Percentiles rank a stretch among this genome's conserved stretches.
phyloP scores from a whole-genome alignment of 1,284 basidiomycete species.

The Volvariella surrecta region DNA sequence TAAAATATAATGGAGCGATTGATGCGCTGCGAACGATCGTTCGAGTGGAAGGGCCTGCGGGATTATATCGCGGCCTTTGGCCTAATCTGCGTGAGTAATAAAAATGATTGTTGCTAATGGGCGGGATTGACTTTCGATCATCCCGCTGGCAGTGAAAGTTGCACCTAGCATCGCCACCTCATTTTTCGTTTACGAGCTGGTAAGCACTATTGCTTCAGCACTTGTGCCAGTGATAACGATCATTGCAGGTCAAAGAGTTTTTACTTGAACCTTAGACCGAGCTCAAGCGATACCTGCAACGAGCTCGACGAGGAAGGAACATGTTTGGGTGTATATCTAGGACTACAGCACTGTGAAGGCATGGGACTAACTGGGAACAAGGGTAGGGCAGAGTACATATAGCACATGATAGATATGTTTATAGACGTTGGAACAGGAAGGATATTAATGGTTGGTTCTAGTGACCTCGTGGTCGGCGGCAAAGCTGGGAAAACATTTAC shows the following conservation, averaged over 20 bases:
- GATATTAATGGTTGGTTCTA: too few species aligned
- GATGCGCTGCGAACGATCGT: conserved; percentile 71
- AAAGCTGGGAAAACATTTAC: too few species aligned
- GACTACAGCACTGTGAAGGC: too few species aligned
- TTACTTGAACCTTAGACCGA: not conserved
- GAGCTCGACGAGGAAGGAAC: too few species aligned
- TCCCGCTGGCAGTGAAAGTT: conserved; percentile 63
- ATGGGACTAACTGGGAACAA: too few species aligned
- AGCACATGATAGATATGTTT: too few species aligned
- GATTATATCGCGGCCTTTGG: conserved; percentile 84
- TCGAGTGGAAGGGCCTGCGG: conserved; percentile 63
- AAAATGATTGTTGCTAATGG: conserved; percentile 4
- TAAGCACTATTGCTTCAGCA: conserved; percentile 26
- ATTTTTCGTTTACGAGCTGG: conserved; percentile 74
- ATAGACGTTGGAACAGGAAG: too few species aligned
- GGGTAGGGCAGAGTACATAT: too few species aligned
- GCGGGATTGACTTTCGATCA: conserved; percentile 9
- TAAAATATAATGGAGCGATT: conserved; percentile 71
- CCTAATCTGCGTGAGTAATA: conserved; percentile 78
- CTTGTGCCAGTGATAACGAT: too few species aligned
- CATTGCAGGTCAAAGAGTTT: not conserved
- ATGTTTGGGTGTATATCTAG: too few species aligned
- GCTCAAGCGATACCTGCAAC: too few species aligned
- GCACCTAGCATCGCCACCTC: conserved; percentile 89
- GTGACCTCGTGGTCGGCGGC: too few species aligned